Evolutionary conservation across 768 basidiomycete genomes (phyloP), one percentile per base, ranked within the genome.

Genomic region (Suillus decipiens): DNA sequence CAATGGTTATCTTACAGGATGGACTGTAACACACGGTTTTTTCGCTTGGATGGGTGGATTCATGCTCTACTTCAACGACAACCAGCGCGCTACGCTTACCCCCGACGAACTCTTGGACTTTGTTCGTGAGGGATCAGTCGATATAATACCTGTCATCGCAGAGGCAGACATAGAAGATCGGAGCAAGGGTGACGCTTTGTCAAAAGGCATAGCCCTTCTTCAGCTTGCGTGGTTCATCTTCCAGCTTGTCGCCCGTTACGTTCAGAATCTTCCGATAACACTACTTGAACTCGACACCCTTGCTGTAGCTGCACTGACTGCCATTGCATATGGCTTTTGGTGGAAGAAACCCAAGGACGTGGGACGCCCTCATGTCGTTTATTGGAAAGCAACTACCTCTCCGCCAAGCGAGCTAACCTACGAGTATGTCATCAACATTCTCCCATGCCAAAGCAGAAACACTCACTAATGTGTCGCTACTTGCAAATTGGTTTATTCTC

Each of bases 311-410:
- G 45, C 69, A 1, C 64, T 79, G 31, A 78, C 73, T 34, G 61
- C 70, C 15, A 63, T 70, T 22, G 72, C 71, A 12, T 80, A 77
- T 61, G 37, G 60, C 1, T 60, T 77, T 1, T 80, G 80, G 79
- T 80, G 75, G 78, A 42, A 72, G 31, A 81, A 81, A 65, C 80
- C 79, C 1, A 70, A 75, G 12, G 73, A 75, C 54, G 73, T 79
- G 0, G 64, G 62, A 12, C 64, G 62, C 3, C 72, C 68, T 17
- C 17, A 47, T 53, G 15, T 22, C 24, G 55, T 61, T 36, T 6
- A 58, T 28, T 58, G 31, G 42, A 45, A 59, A 15, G 14, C 9
- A 36, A 17, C 22, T 10, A 22, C 10, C 8, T 17, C 36, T 7
- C 36, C 37, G 7, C 19, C 51, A 53, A 19, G 1, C 5, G 4